These are phyloP conservation scores for Globisporangium acanthophoron DNA, from an alignment of 352 stramenopile genomes.

Conservation along the genomic window DNA sequence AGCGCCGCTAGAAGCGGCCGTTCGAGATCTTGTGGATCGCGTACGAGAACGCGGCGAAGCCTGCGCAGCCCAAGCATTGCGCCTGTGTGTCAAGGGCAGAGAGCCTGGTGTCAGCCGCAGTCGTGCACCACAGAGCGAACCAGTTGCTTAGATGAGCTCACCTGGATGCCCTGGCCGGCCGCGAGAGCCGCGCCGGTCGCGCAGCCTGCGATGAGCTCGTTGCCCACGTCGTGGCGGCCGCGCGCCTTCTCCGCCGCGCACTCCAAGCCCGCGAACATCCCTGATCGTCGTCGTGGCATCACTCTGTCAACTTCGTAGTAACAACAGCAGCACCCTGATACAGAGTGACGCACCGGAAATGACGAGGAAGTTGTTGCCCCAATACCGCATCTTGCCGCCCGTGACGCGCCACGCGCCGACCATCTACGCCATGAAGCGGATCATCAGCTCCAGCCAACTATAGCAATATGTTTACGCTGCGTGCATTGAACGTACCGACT, in stretches of 20 bases:
- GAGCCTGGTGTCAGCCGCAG: too few species aligned
- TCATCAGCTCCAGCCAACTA: too few species aligned
- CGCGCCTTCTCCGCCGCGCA: constrained; percentile 93
- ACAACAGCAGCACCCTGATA: too few species aligned
- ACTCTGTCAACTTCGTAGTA: too few species aligned
- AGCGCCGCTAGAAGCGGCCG: constrained; percentile 44
- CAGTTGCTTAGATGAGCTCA: not conserved
- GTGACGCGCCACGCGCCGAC: constrained; percentile 61
- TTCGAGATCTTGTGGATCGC: constrained; percentile 87
- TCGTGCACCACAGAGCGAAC: too few species aligned
- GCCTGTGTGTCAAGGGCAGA: constrained; percentile 28
- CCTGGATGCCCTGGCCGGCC: constrained; percentile 88
- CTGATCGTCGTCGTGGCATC: too few species aligned
- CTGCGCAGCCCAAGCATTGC: constrained; percentile 91
- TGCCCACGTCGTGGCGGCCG: constrained; percentile 94
- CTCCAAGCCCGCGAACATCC: constrained; percentile 93
- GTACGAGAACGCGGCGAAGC: constrained; percentile 90
- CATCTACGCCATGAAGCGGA: constrained; percentile 46
- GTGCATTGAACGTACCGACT: constrained; percentile 38
- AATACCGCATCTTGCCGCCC: constrained; percentile 73
- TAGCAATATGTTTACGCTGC: too few species aligned
- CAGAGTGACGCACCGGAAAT: constrained; percentile 61
- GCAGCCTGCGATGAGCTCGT: constrained; percentile 91
- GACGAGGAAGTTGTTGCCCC: constrained; percentile 85
- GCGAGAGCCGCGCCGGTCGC: constrained; percentile 94